These are phyloP conservation scores for Lentinula sp. DNA, from an alignment of 768 basidiomycete species.

Conservation along the genomic window DNA sequence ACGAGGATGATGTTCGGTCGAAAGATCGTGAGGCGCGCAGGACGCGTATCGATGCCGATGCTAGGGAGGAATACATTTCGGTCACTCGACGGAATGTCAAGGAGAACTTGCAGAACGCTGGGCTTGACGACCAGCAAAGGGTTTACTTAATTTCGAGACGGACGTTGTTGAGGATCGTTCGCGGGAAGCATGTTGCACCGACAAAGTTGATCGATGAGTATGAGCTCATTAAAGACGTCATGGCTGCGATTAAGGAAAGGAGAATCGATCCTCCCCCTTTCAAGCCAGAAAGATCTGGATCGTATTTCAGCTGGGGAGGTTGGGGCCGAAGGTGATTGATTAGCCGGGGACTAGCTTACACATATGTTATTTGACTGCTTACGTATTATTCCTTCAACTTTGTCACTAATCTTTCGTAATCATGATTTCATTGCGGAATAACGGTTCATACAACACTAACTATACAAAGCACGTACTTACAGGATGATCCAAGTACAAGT, in stretches of 20 bases:
- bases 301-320: no score
- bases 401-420: no score
- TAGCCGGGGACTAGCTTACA: no score
- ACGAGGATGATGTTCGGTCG: not conserved
- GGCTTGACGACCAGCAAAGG: not conserved
- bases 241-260: not conserved
- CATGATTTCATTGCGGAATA: no score
- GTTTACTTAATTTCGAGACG: not conserved
- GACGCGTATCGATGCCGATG: not conserved
- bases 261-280: not conserved
- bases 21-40: not conserved
- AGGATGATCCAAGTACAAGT: no score
- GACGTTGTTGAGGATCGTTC: not conserved
- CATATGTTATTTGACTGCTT: no score
- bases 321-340: no score
- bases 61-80: not conserved
- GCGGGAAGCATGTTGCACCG: not conserved
- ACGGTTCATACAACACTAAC: no score
- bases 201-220: conserved; percentile 1
- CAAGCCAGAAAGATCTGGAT: no score
- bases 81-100: not conserved
- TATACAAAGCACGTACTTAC: no score
- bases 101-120: not conserved
- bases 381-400: no score
- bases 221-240: not conserved